A percentile compares a stretch with the other conserved stretches of the same genome.
These are phyloP conservation scores for Pleodorina starrii DNA, from an alignment of 139 green algal genomes.

Conservation along the genomic window DNA sequence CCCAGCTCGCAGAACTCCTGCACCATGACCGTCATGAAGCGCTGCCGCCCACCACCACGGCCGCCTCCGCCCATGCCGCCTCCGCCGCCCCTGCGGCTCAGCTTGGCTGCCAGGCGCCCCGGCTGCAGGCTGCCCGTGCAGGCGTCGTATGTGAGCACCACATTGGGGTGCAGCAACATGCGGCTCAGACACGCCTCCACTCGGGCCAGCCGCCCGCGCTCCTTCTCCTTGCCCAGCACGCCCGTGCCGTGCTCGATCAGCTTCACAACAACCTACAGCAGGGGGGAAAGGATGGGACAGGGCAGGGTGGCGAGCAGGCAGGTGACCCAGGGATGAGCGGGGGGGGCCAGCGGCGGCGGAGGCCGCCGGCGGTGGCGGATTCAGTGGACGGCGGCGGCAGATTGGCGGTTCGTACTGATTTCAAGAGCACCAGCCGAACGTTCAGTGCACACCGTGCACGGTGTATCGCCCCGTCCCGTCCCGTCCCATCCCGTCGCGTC, in stretches of 20 bases:
- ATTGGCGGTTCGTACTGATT: too few species aligned
- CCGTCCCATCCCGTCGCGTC: too few species aligned
- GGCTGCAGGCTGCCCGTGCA: slow-evolving; percentile 51
- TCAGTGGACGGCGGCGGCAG: too few species aligned
- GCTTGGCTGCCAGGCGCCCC: slow-evolving; percentile 2
- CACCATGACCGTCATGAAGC: slow-evolving; percentile 66
- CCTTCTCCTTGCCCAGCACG: slow-evolving; percentile 62
- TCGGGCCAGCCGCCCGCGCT: slow-evolving; percentile 48
- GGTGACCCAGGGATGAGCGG: too few species aligned
- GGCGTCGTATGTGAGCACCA: slow-evolving; percentile 62
- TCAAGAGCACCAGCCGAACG: too few species aligned
- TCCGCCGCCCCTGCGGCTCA: slow-evolving; percentile 17
- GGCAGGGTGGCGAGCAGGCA: neutral
- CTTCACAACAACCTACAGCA: slow-evolving; percentile 62
- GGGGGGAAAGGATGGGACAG: neutral
- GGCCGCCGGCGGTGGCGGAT: too few species aligned
- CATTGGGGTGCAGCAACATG: slow-evolving; percentile 62
- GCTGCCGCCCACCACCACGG: slow-evolving; percentile 51
- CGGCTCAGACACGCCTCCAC: slow-evolving; percentile 52
- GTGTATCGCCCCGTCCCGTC: too few species aligned
- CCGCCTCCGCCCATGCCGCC: neutral
- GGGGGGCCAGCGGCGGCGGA: too few species aligned
- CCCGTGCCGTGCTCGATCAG: slow-evolving; percentile 64
- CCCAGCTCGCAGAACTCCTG: slow-evolving; percentile 59
- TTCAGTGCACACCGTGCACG: too few species aligned